Conservation (phyloP, 129 eudicot genomes). For the Dittrichia graveolens region DNA sequence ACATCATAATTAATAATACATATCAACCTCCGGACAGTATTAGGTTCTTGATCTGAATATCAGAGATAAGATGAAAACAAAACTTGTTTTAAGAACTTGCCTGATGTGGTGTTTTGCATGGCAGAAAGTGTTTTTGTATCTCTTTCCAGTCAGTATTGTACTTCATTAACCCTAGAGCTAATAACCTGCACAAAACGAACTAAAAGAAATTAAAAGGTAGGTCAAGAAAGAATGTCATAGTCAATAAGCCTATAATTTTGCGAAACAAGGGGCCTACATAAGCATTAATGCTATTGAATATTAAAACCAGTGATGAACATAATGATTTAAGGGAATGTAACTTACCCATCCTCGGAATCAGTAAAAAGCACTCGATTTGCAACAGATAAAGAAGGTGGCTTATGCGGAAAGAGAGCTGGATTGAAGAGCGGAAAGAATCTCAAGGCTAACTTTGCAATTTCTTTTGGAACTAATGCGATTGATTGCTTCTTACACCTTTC, state of each 20-base stretch:
- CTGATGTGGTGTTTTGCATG: constrained; percentile 95
- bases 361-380: constrained; percentile 94
- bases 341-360: constrained; percentile 95
- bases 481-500: constrained; percentile 74
- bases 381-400: constrained; percentile 74
- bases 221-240: background rate
- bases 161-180: constrained; percentile 88
- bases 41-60: background rate
- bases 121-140: constrained; percentile 77
- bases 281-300: background rate
- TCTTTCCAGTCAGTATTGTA: constrained; percentile 89
- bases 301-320: background rate
- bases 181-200: constrained; percentile 54
- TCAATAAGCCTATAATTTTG: constrained; percentile 8
- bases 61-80: background rate
- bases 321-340: constrained; percentile 25
- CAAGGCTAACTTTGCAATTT: constrained; percentile 69
- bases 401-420: constrained; percentile 89
- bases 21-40: background rate
- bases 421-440: constrained; percentile 76
- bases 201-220: constrained; percentile 14
- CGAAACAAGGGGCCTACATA: background rate
- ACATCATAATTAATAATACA: constrained; percentile 12
- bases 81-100: constrained; percentile 36
- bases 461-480: constrained; percentile 82